Percentiles rank a stretch among this genome's conserved stretches.
These are phyloP conservation scores for Thinopyrum elongatum DNA, from an alignment of 176 grass and related monocot species.

Conservation along the genomic window DNA sequence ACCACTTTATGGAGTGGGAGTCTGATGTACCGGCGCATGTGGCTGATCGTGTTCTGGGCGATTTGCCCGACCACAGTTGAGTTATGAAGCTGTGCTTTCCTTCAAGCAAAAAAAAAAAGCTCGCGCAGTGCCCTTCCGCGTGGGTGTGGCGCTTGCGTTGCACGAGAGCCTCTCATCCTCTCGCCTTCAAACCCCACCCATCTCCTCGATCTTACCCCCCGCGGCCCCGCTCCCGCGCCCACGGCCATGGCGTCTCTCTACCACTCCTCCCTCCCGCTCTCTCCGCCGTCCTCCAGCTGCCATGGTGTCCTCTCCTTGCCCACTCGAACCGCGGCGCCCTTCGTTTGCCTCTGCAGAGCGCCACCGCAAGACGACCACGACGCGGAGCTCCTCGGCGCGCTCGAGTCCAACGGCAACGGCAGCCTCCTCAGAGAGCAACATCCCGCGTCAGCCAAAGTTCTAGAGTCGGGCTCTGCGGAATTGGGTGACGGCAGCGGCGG, in stretches of 20 bases:
- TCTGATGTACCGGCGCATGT: too few species aligned
- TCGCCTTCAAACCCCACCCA: conserved; percentile 29
- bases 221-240: not conserved
- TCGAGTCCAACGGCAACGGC: conserved; percentile 44
- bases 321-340: not conserved
- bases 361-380: conserved; percentile 40
- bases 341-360: conserved; percentile 13
- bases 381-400: conserved; percentile 24
- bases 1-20: too few species aligned
- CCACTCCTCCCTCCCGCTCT: conserved; percentile 41
- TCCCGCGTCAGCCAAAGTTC: not conserved
- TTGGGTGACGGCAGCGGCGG: not conserved
- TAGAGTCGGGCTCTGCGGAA: not conserved
- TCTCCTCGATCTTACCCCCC: conserved; percentile 14
- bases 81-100: too few species aligned
- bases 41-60: too few species aligned
- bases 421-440: not conserved
- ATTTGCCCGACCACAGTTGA: too few species aligned
- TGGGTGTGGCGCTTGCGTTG: not conserved
- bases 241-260: conserved; percentile 45
- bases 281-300: conserved; percentile 25
- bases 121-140: too few species aligned
- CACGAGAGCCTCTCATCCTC: conserved; percentile 22
- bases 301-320: conserved; percentile 18
- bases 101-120: too few species aligned